Evolutionary conservation across 2,329 filamentous ascomycete genomes (phyloP).

Genomic region (Aspergillus cejpii): DNA sequence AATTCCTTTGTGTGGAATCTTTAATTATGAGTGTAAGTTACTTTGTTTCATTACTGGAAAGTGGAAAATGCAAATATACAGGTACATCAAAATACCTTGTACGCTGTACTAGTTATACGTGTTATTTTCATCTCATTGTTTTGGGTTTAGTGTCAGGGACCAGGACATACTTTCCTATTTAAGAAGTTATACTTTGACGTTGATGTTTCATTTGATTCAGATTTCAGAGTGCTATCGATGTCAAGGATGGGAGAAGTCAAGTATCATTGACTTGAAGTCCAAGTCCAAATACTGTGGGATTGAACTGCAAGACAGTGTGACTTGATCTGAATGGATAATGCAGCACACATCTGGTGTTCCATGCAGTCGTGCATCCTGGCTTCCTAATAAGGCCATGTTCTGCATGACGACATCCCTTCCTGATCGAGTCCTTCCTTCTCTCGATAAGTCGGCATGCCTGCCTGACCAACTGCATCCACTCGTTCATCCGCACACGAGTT

Average conservation of each 20-base stretch:
- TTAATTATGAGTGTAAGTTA: neutral
- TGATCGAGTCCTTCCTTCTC: neutral
- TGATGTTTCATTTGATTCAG: too few species aligned
- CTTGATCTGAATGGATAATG: neutral
- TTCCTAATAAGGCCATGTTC: conserved; percentile 14
- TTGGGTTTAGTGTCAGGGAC: neutral
- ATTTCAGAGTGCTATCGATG: too few species aligned
- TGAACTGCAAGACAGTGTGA: neutral
- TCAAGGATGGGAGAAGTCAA: too few species aligned
- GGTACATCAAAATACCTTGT: neutral
- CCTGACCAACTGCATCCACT: neutral
- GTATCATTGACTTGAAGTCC: too few species aligned
- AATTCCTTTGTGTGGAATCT: neutral
- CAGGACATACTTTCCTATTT: neutral
- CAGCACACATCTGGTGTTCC: conserved; percentile 1
- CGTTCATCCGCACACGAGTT: too few species aligned
- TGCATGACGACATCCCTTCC: conserved; percentile 11
- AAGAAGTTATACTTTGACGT: neutral
- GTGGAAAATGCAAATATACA: neutral
- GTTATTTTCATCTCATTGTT: too few species aligned
- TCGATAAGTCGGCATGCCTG: neutral
- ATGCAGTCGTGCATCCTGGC: conserved; percentile 5
- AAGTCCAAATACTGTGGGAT: too few species aligned
- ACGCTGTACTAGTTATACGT: too few species aligned
- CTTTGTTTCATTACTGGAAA: neutral